Percentiles rank a stretch among this genome's conserved stretches.
phyloP scores from a whole-genome alignment of 352 stramenopile species.

The Lagenidium sp. region DNA sequence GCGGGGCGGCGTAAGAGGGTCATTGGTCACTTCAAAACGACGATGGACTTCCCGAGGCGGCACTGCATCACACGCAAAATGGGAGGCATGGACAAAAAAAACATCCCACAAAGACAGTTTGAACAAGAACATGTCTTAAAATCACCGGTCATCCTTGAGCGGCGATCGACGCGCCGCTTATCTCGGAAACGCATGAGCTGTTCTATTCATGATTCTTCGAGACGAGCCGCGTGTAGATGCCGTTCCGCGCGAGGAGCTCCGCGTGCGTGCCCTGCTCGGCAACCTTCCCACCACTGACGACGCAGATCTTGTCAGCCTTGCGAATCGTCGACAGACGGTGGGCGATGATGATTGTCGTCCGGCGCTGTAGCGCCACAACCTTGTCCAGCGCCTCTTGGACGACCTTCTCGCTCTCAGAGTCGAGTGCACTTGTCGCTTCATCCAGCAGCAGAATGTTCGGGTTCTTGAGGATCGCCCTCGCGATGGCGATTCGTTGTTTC shows the following conservation, averaged over 20 bases:
- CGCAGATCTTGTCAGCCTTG: constrained; percentile 92
- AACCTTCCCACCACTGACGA: constrained; percentile 88
- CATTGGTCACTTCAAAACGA: too few species aligned
- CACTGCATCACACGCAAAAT: too few species aligned
- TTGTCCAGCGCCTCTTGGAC: constrained; percentile 77
- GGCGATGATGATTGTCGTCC: constrained; percentile 91
- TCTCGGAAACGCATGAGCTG: too few species aligned
- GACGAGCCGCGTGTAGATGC: constrained; percentile 16
- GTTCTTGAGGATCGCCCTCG: constrained; percentile 87
- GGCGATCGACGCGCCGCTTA: too few species aligned
- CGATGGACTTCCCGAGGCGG: too few species aligned
- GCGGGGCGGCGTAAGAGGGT: too few species aligned
- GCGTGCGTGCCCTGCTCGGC: constrained; percentile 90
- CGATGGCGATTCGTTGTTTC: constrained; percentile 87
- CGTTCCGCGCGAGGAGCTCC: constrained; percentile 60
- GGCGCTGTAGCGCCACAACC: constrained; percentile 35
- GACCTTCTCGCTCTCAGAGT: constrained; percentile 73
- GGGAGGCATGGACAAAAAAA: too few species aligned
- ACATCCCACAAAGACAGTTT: too few species aligned
- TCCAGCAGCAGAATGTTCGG: constrained; percentile 87
- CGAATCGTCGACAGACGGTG: constrained; percentile 92
- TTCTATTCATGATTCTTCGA: too few species aligned
- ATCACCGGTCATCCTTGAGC: too few species aligned
- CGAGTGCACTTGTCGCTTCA: constrained; percentile 85
- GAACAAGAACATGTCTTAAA: too few species aligned